Conservation (phyloP, 2,329 filamentous ascomycete species). For the Talaromyces sp. region DNA sequence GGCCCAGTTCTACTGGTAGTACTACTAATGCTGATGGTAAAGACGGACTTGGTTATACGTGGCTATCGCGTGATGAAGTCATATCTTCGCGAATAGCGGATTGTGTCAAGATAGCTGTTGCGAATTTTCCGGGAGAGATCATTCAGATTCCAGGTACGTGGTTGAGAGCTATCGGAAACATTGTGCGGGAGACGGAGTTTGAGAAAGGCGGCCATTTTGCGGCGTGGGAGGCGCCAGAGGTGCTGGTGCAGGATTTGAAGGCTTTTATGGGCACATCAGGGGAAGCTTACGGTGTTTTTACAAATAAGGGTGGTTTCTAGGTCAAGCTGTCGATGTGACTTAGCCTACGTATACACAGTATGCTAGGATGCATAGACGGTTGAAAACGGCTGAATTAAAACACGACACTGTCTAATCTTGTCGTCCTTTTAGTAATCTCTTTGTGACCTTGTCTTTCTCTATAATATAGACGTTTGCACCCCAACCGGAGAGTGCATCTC, state of each 20-base stretch:
- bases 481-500: slow-evolving; percentile 96
- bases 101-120: slow-evolving; percentile 52
- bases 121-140: slow-evolving; percentile 52
- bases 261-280: slow-evolving; percentile 47
- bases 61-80: slow-evolving; percentile 23
- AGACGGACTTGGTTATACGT: background rate
- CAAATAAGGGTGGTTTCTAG: slow-evolving; percentile 35
- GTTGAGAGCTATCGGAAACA: slow-evolving; percentile 49
- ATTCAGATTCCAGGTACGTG: slow-evolving; percentile 50
- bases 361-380: background rate
- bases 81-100: slow-evolving; percentile 41
- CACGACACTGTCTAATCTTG: slow-evolving; percentile 64
- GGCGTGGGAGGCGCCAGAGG: slow-evolving; percentile 50
- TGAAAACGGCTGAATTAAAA: background rate
- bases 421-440: slow-evolving; percentile 95
- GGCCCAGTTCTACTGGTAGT: background rate
- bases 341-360: background rate
- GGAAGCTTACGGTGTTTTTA: slow-evolving; percentile 24
- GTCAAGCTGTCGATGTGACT: background rate
- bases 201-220: slow-evolving; percentile 53
- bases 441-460: slow-evolving; percentile 99
- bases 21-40: no score
- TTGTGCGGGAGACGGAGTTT: slow-evolving; percentile 49
- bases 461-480: slow-evolving; percentile 99
- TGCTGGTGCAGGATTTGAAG: slow-evolving; percentile 46